Conservation (phyloP, 176 grass and related monocot genomes). For the Elymus sibiricus region DNA sequence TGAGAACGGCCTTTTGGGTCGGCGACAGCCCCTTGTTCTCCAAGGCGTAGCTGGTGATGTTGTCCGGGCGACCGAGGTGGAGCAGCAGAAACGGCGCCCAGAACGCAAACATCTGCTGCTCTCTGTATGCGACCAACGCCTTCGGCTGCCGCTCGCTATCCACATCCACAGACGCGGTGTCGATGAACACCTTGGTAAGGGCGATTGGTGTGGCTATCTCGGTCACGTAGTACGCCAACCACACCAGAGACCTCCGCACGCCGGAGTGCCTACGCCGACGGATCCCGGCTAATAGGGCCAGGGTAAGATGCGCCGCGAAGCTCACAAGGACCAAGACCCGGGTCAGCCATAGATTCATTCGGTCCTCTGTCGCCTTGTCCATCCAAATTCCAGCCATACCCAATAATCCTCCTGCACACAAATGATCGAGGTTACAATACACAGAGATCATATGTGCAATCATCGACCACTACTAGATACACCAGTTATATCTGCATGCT, state of each 20-base stretch:
- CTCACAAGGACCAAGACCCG: neutral
- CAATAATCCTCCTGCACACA: neutral
- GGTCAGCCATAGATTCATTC: neutral
- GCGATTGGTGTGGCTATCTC: conserved; percentile 22
- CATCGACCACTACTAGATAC: neutral
- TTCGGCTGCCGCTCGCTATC: too few relatives aligned
- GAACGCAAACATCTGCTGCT: neutral
- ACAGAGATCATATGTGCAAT: neutral
- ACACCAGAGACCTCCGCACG: neutral
- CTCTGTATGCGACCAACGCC: too few relatives aligned
- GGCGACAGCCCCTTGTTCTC: conserved; percentile 24
- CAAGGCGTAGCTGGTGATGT: conserved; percentile 32
- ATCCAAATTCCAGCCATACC: neutral
- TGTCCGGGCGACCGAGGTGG: conserved; percentile 37
- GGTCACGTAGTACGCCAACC: conserved; percentile 16
- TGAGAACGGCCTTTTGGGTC: neutral
- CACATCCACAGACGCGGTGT: neutral
- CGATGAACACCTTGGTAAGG: neutral
- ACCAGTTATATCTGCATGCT: too few relatives aligned
- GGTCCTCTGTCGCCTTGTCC: neutral
- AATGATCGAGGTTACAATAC: neutral
- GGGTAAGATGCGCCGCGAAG: neutral
- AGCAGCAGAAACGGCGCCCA: too few relatives aligned
- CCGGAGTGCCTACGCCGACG: neutral
- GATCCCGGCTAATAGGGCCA: neutral